A percentile compares a stretch with the other conserved stretches of the same genome.
These are phyloP conservation scores for Amanita phalloides DNA, from an alignment of 768 basidiomycete species.

Conservation along the genomic window DNA sequence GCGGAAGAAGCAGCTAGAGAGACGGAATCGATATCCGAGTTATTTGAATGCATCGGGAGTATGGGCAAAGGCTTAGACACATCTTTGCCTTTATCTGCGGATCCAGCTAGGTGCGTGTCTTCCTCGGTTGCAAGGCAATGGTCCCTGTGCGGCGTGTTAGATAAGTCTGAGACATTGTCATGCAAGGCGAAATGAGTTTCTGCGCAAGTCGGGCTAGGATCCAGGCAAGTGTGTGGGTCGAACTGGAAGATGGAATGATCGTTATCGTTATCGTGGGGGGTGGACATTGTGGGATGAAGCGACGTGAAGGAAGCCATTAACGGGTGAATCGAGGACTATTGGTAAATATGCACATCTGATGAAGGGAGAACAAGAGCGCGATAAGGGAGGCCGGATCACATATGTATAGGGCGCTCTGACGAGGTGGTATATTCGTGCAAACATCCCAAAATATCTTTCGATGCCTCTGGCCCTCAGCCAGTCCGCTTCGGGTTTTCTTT, in stretches of 20 bases:
- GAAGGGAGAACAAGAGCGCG: conserved; percentile 7
- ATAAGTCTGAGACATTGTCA: conserved; percentile 9
- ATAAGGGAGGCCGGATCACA: conserved; percentile 6
- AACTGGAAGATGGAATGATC: conserved; percentile 40
- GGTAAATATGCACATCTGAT: conserved; percentile 4
- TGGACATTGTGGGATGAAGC: conserved; percentile 16
- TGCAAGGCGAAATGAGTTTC: conserved; percentile 3
- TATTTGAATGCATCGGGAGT: background rate
- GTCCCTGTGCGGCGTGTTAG: conserved; percentile 20
- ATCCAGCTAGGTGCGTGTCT: conserved; percentile 5
- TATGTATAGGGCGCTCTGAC: background rate
- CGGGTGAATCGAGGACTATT: background rate
- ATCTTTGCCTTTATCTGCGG: conserved; percentile 42
- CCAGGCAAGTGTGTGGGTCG: conserved; percentile 30
- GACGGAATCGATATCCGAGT: background rate
- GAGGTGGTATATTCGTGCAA: background rate
- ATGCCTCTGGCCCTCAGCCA: conserved; percentile 11
- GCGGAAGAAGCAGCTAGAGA: conserved; percentile 1
- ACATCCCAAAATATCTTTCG: conserved; percentile 4
- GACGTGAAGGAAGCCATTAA: background rate
- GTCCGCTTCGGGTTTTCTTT: conserved; percentile 52
- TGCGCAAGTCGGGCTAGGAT: conserved; percentile 4
- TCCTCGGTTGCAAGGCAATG: conserved; percentile 19
- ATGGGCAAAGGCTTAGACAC: conserved; percentile 45
- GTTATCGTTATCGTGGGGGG: conserved; percentile 41